Evolutionary conservation across 495 filamentous ascomycete genomes (phyloP).

Genomic region (Penicillium cosmopolitanum): DNA sequence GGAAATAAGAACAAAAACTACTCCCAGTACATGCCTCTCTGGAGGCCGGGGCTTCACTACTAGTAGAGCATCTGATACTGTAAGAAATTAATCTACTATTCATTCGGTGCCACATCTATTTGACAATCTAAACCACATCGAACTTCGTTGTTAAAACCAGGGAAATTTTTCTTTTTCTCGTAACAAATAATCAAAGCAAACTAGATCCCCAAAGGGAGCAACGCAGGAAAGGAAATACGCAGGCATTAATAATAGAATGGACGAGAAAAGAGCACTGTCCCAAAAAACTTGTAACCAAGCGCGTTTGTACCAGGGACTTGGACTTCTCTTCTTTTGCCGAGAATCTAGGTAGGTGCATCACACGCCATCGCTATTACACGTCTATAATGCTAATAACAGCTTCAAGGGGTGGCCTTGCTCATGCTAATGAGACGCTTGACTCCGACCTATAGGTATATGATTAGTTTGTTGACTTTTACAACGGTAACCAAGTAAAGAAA

Average conservation of each 20-base stretch:
- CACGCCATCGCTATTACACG: neutral
- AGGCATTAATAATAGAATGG: constrained; percentile 34
- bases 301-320: constrained; percentile 17
- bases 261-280: constrained; percentile 22
- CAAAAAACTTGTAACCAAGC: constrained; percentile 14
- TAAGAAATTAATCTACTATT: constrained; percentile 15
- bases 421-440: constrained; percentile 91
- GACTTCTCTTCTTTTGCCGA: constrained; percentile 13
- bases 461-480: constrained; percentile 14
- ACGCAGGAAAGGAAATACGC: constrained; percentile 23
- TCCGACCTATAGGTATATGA: constrained; percentile 64
- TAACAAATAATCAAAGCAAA: constrained; percentile 23
- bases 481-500: neutral
- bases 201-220: constrained; percentile 17
- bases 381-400: constrained; percentile 3
- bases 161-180: constrained; percentile 25
- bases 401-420: constrained; percentile 74
- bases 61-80: neutral
- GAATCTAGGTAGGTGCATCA: constrained; percentile 2
- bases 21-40: too few relatives aligned
- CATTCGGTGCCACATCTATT: constrained; percentile 18
- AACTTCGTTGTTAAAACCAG: constrained; percentile 5
- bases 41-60: too few relatives aligned
- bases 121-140: constrained; percentile 15
- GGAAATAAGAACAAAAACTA: neutral